Evolutionary conservation across 208 protist genomes (phyloP), one percentile per base, ranked within the genome.

Genomic region (Trypanosoma avium): DNA sequence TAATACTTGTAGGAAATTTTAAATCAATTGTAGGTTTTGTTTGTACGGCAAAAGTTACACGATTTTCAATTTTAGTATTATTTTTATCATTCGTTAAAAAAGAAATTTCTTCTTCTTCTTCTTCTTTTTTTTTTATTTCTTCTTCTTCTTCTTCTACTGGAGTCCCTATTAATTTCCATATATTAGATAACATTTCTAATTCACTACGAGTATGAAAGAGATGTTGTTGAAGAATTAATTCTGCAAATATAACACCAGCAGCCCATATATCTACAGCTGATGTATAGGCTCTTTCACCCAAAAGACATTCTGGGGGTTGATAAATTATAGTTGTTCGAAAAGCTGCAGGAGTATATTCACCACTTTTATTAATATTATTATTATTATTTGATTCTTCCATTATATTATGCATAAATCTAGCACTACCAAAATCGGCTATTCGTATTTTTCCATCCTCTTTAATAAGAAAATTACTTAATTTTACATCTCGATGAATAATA

Each of bases 401-500:
- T 22, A 1, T 36, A n/a, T 55, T 53, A 49, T 54, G 74, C 26
- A 81, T 48, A 15, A 95, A 77, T 17, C 92, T 75, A 2, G 88
- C 83, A 30, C 82, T 91, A 42, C 92, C 92, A 75, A 97, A 97
- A 68, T 97, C 92, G 17, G 79, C 75, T 13, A 97, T 70, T 9
- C 89, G 84, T 43, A 97, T 50, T n/a, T 69, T 72, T 26, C 86
- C 90, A 17, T 81, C 64, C 15, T 58, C 38, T 15, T 63, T 67
- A 53, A 96, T 78, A 30, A 97, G 78, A 40, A 97, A 68, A 56
- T 97, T 97, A 57, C 81, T 90, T 6, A 88, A 62, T 36, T 97
- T 97, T n/a, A 97, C 46, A 68, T 97, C 92, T 26, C 92, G 75
- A 64, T 97, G 92, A 35, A 92, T 48, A 10, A 97, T 77, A 57